A percentile compares a stretch with the other conserved stretches of the same genome.
Evolutionary conservation across 257 asterid species (phyloP).

Genomic region (Solanum pimpinellifolium): DNA sequence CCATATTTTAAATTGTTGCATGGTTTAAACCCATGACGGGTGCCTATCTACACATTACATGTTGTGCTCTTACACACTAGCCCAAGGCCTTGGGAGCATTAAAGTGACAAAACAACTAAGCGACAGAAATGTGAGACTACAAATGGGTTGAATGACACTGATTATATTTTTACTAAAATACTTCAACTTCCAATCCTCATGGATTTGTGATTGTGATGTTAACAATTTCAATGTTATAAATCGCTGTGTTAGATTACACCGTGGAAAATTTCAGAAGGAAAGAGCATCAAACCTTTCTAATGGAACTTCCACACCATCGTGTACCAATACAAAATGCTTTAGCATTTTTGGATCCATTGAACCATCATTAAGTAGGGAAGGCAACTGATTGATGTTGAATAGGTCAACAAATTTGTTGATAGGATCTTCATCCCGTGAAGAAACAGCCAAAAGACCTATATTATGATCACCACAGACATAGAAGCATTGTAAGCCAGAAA

Average conservation of each 20-base stretch:
- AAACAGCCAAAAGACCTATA: conserved; percentile 86
- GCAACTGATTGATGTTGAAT: conserved; percentile 69
- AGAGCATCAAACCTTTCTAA: conserved; percentile 49
- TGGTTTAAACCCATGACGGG: neutral
- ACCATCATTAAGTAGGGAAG: conserved; percentile 79
- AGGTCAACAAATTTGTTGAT: conserved; percentile 74
- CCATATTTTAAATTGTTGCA: neutral
- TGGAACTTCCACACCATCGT: conserved; percentile 56
- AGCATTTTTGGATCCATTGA: conserved; percentile 94
- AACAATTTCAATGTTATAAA: neutral
- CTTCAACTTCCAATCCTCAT: neutral
- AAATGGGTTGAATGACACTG: neutral
- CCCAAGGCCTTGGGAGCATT: neutral
- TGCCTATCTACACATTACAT: neutral
- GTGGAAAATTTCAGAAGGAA: neutral
- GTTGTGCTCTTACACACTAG: neutral
- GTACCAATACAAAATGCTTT: conserved; percentile 80
- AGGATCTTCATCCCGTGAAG: conserved; percentile 78
- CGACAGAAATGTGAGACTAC: neutral
- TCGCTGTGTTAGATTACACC: neutral
- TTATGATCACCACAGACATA: conserved; percentile 3
- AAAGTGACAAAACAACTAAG: neutral
- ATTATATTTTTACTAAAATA: neutral
- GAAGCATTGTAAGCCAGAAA: conserved; percentile 16
- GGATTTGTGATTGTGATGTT: neutral